Evolutionary conservation across 176 grass and related monocot species (phyloP), one percentile per base, ranked within the genome.

Genomic region (Areca catechu): DNA sequence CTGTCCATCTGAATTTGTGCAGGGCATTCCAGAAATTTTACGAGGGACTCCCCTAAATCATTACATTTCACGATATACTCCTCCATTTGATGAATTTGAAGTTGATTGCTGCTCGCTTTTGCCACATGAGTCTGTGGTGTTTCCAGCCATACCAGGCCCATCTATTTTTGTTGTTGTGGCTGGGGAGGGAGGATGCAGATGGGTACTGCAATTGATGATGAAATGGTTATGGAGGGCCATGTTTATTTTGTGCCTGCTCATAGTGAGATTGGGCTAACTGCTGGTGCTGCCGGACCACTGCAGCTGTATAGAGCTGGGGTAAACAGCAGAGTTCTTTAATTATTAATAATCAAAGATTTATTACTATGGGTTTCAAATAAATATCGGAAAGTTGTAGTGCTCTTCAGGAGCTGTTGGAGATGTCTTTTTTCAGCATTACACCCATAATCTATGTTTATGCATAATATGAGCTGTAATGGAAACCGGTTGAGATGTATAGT

Each of bases 21-120:
- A 97, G 92, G 66, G 37, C 4, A 88, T 82, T 63, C 86, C 86
- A 4, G 86, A 97, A 71, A 75, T 97, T 56, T 50, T 88, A 58
- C 60, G 63, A 28, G 92, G 86, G 15, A 29, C 66, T 25, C 60
- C 57, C 4, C 28, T 97, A 53, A 77, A 85, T 27, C 63, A 51
- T 56, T 57, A 75, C 17, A 57, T 91, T 48, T 81, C 69, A 54
- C 80, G 83, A 15, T 97, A 97, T 57, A 91, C 86, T 7, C 78
- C 86, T 72, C 83, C 92, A 20, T 91, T 87, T 16, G 81, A 85
- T 2, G 92, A 97, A 71, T 97, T 97, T 15, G 92, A 91, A 67
- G 92, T 97, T 0, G 83, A 97, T 64, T 57, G 24, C 28, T 84
- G 68, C 62, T 61, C 73, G 18, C 64, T 91, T 16, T 54, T 62